These are phyloP conservation scores for Carex cristatella DNA, from an alignment of 176 grass and related monocot species.

Conservation along the genomic window DNA sequence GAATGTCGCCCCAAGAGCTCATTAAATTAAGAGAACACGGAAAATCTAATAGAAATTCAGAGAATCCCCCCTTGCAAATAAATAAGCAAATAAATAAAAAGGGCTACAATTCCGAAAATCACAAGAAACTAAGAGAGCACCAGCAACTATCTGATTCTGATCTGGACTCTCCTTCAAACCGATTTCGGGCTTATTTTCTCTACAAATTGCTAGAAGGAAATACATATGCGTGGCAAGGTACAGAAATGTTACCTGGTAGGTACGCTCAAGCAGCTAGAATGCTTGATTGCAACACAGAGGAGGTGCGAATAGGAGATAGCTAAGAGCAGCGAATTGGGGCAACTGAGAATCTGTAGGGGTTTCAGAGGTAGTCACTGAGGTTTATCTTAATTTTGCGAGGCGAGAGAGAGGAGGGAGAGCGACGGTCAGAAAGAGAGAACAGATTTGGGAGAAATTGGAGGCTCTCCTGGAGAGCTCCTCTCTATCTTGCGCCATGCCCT, in stretches of 20 bases:
- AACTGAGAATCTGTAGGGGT: constrained; percentile 11
- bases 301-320: background rate
- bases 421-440: background rate
- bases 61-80: background rate
- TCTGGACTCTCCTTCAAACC: background rate
- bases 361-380: constrained; percentile 1
- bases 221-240: background rate
- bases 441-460: constrained; percentile 22
- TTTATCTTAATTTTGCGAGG: constrained; percentile 5
- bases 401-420: background rate
- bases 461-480: background rate
- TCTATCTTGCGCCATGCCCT: constrained; percentile 16
- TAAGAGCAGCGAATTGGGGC: background rate
- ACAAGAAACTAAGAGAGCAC: background rate
- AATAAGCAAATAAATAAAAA: background rate
- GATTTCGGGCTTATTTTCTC: background rate
- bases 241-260: background rate
- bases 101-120: background rate
- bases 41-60: background rate
- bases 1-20: background rate
- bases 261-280: background rate
- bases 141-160: background rate
- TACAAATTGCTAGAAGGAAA: background rate
- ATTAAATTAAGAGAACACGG: background rate
- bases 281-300: background rate